phyloP scores from a whole-genome alignment of 768 basidiomycete genomes.

The Lactifluus echinatus region DNA sequence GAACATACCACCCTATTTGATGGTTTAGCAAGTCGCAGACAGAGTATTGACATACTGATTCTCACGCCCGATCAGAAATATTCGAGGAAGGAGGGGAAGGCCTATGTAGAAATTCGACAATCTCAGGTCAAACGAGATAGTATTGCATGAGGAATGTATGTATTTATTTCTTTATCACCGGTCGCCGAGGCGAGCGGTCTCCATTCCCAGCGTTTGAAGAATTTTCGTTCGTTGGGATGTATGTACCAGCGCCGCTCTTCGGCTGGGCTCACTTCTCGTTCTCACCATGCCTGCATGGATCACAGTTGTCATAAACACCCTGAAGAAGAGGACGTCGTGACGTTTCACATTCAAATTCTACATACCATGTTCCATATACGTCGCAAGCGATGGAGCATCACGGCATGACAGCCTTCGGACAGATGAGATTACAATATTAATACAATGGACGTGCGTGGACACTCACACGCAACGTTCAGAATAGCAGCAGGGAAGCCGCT shows the following conservation, averaged over 20 bases:
- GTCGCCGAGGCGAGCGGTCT: not conserved
- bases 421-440: not conserved
- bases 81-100: not conserved
- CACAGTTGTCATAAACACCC: constrained; percentile 11
- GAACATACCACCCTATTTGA: not conserved
- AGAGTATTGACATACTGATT: not conserved
- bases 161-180: constrained; percentile 4
- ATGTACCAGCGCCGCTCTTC: constrained; percentile 13
- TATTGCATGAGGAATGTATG: not conserved
- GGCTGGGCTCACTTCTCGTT: constrained; percentile 8
- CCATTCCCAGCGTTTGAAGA: constrained; percentile 9
- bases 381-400: constrained; percentile 4
- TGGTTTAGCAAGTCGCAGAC: not conserved
- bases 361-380: not conserved
- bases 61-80: constrained; percentile 1
- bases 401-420: constrained; percentile 12
- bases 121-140: not conserved
- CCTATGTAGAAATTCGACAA: constrained; percentile 1
- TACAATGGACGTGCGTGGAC: too few species aligned
- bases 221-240: not conserved
- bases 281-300: constrained; percentile 7
- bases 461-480: too few species aligned
- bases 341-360: constrained; percentile 12
- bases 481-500: constrained; percentile 11
- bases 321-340: constrained; percentile 4